These are phyloP conservation scores for Phlebopus sp. DNA, from an alignment of 1,284 basidiomycete species.

Conservation along the genomic window DNA sequence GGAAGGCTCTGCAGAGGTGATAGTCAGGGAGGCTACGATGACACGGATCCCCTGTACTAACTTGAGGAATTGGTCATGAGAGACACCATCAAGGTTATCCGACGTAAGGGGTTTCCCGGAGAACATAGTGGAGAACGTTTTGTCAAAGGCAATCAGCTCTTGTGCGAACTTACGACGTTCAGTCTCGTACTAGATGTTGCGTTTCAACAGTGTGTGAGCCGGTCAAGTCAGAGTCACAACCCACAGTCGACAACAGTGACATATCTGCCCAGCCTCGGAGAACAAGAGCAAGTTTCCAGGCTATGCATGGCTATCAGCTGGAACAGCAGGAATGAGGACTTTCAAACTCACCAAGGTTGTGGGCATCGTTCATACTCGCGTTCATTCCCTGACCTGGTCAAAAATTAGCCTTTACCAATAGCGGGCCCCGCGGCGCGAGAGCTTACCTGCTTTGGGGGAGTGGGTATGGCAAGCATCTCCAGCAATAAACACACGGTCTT, in stretches of 20 bases:
- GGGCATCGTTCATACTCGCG: constrained; percentile 53
- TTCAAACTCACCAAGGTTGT: constrained; percentile 34
- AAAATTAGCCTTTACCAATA: constrained; percentile 1
- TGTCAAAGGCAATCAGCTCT: constrained; percentile 52
- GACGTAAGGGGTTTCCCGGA: constrained; percentile 39
- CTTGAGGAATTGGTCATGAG: constrained; percentile 40
- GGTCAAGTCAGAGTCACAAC: background rate
- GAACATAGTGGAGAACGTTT: constrained; percentile 46
- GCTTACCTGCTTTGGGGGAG: constrained; percentile 46
- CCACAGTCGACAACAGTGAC: constrained; percentile 53
- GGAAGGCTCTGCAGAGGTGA: constrained; percentile 46
- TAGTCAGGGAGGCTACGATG: constrained; percentile 42
- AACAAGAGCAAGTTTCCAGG: constrained; percentile 60
- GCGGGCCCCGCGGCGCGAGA: background rate
- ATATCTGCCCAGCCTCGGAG: constrained; percentile 53
- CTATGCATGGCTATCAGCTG: constrained; percentile 20
- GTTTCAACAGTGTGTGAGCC: background rate
- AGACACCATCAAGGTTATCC: constrained; percentile 37
- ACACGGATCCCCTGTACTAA: constrained; percentile 38
- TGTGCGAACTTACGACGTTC: constrained; percentile 47
- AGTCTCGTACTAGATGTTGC: constrained; percentile 36
- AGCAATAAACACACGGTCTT: constrained; percentile 46
- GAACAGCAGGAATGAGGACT: background rate
- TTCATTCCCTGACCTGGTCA: constrained; percentile 69
- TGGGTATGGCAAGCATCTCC: constrained; percentile 51